A percentile compares a stretch with the other conserved stretches of the same genome.
These are phyloP conservation scores for Suhomyces panamericanus DNA, from an alignment of 1,139 yeast species.

Conservation along the genomic window DNA sequence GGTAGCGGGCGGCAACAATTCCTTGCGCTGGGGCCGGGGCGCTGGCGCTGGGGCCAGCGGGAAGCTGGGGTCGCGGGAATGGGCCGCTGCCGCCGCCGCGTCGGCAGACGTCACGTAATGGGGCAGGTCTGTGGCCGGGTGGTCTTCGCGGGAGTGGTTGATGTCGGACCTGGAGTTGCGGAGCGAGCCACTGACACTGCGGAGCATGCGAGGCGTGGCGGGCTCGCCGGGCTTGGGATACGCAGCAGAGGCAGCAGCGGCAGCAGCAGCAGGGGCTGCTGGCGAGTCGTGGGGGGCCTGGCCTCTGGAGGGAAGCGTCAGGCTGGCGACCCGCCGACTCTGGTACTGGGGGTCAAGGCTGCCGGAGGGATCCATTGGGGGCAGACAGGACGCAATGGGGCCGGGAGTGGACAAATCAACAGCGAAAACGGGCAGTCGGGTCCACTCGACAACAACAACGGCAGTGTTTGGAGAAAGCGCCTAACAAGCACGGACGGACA, in stretches of 20 bases:
- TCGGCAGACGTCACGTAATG: slow-evolving; percentile 16
- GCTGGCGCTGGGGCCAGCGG: background rate
- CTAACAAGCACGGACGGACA: background rate
- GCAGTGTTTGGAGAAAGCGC: background rate
- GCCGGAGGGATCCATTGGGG: slow-evolving; percentile 9
- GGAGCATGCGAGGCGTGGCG: slow-evolving; percentile 78
- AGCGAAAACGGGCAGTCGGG: no score
- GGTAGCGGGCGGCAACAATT: slow-evolving; percentile 28
- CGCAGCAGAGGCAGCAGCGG: background rate
- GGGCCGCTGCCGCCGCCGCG: slow-evolving; percentile 16
- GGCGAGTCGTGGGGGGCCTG: background rate
- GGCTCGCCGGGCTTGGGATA: slow-evolving; percentile 39
- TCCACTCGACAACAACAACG: background rate
- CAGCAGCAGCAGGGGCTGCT: background rate
- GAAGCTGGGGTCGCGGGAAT: slow-evolving; percentile 26
- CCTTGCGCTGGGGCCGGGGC: slow-evolving; percentile 15
- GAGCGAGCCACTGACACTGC: slow-evolving; percentile 50
- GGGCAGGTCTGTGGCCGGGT: slow-evolving; percentile 18
- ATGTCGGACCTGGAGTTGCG: slow-evolving; percentile 24
- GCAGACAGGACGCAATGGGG: background rate
- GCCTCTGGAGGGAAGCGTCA: slow-evolving; percentile 5
- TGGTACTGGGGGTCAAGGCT: slow-evolving; percentile 8
- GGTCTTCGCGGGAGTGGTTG: slow-evolving; percentile 11
- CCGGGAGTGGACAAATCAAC: background rate
- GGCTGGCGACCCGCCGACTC: slow-evolving; percentile 11